These are phyloP conservation scores for Aspergillus sp. DNA, from an alignment of 2,329 filamentous ascomycete species.

Conservation along the genomic window DNA sequence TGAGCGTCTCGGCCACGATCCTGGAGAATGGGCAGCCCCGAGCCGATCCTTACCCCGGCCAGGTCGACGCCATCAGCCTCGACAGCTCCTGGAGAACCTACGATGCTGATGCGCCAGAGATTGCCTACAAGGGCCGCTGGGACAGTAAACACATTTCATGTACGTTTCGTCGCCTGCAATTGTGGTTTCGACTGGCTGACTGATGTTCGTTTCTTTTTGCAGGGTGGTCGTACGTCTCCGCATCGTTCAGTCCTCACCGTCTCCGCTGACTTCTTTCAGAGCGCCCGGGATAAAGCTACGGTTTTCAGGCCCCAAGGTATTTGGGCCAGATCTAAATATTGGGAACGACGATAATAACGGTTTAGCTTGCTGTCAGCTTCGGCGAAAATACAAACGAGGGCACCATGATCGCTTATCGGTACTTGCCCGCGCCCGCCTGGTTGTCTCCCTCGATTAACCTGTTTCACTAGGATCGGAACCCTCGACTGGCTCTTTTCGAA, in stretches of 20 bases:
- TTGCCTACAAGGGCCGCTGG: slow-evolving; percentile 64
- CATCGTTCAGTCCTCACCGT: not conserved
- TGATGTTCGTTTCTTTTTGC: not conserved
- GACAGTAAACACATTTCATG: slow-evolving; percentile 60
- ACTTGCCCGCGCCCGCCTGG: not conserved
- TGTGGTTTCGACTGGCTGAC: not conserved
- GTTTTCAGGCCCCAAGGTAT: slow-evolving; percentile 52
- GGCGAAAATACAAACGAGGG: slow-evolving; percentile 52
- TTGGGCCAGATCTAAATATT: too few relatives aligned
- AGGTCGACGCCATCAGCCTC: slow-evolving; percentile 27
- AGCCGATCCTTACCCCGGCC: slow-evolving; percentile 40
- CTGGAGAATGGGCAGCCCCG: slow-evolving; percentile 46
- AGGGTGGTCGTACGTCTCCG: slow-evolving; percentile 56
- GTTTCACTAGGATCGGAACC: slow-evolving; percentile 49
- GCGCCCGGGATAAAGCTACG: slow-evolving; percentile 57
- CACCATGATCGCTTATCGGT: slow-evolving; percentile 55
- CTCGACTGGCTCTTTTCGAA: slow-evolving; percentile 64
- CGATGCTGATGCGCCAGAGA: slow-evolving; percentile 51
- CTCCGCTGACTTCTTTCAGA: slow-evolving; percentile 19
- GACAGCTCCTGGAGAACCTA: slow-evolving; percentile 50
- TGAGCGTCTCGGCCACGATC: slow-evolving; percentile 37
- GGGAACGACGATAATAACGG: not conserved
- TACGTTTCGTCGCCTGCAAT: slow-evolving; percentile 18
- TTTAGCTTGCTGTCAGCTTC: slow-evolving; percentile 52
- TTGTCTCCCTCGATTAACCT: not conserved